Percentiles rank a stretch among this genome's conserved stretches.
These are phyloP conservation scores for Saccharomyces hybrid DNA, from an alignment of 1,139 yeast species.

Conservation along the genomic window DNA sequence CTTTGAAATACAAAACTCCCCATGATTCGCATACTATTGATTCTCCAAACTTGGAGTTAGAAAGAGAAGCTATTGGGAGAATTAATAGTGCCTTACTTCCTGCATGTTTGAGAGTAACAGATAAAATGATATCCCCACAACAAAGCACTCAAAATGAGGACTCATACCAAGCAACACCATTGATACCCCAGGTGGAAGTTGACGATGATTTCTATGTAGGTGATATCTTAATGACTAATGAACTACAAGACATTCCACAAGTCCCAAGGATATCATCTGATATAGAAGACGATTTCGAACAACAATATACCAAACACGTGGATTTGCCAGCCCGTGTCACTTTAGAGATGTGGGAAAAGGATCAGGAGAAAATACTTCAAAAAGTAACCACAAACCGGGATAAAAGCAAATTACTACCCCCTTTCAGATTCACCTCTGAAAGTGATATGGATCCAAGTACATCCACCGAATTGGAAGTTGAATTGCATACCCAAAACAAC, in stretches of 20 bases:
- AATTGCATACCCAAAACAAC: constrained; percentile 5
- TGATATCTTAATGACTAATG: constrained; percentile 12
- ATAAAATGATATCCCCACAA: constrained; percentile 1
- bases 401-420: constrained; percentile 12
- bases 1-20: constrained; percentile 8
- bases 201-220: constrained; percentile 2
- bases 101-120: constrained; percentile 21
- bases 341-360: constrained; percentile 21
- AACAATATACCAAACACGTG: constrained; percentile 2
- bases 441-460: background rate
- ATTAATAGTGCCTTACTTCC: constrained; percentile 29
- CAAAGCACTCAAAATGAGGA: background rate
- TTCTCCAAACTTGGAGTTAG: constrained; percentile 18
- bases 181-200: constrained; percentile 5
- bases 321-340: constrained; percentile 17
- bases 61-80: constrained; percentile 26
- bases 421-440: constrained; percentile 11
- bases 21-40: constrained; percentile 4
- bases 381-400: constrained; percentile 12
- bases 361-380: constrained; percentile 10
- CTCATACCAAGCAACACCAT: constrained; percentile 7
- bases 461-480: constrained; percentile 5
- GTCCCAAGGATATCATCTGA: constrained; percentile 10
- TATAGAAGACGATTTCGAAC: background rate
- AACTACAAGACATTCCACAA: constrained; percentile 17